Conservation (phyloP, 805 yeast genomes). For the Metschnikowia gelsemii region DNA sequence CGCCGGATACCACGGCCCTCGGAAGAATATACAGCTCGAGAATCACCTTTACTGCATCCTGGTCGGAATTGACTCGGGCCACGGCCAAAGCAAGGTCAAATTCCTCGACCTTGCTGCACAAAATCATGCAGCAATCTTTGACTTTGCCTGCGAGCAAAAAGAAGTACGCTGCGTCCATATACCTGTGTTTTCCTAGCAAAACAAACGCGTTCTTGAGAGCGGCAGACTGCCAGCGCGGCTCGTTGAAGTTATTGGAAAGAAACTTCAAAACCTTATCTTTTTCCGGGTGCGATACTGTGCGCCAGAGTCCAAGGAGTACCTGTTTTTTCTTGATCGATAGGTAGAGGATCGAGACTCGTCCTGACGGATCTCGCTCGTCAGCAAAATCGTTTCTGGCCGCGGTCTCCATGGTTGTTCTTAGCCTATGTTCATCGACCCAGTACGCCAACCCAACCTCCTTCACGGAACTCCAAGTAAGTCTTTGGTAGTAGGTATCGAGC, state of each 20-base stretch:
- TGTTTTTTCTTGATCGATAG: conserved; percentile 77
- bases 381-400: conserved; percentile 73
- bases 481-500: conserved; percentile 43
- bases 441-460: conserved; percentile 62
- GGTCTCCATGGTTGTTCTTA: conserved; percentile 51
- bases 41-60: conserved; percentile 36
- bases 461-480: conserved; percentile 61
- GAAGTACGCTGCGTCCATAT: conserved; percentile 83
- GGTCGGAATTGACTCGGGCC: conserved; percentile 62
- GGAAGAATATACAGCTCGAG: conserved; percentile 55
- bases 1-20: conserved; percentile 56
- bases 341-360: conserved; percentile 68
- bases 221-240: conserved; percentile 79
- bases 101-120: conserved; percentile 67
- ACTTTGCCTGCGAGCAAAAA: conserved; percentile 76
- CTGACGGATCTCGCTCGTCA: conserved; percentile 63
- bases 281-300: conserved; percentile 73
- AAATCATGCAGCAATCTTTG: conserved; percentile 73
- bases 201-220: conserved; percentile 93
- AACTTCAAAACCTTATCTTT: conserved; percentile 79
- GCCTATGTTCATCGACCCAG: conserved; percentile 53
- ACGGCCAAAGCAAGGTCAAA: conserved; percentile 74
- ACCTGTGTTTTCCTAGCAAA: conserved; percentile 82
- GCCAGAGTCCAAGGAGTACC: conserved; percentile 79
- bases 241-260: conserved; percentile 70